Evolutionary conservation across 768 basidiomycete species (phyloP).

Genomic region (Tricholoma flavovirens): DNA sequence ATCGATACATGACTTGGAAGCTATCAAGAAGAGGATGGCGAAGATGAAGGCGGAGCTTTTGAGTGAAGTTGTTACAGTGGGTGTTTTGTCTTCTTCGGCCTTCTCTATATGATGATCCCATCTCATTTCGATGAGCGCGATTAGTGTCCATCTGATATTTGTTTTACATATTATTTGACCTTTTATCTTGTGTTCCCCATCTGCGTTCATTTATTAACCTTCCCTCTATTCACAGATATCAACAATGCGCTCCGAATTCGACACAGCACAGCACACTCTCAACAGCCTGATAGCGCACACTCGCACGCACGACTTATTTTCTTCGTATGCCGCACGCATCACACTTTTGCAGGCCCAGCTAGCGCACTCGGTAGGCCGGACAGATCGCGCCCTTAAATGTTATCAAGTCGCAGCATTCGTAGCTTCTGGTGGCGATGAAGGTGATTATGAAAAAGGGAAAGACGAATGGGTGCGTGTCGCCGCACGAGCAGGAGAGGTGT

Average conservation of each 20-base stretch:
- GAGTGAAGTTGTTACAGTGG: conserved; percentile 63
- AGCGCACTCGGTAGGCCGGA: conserved; percentile 57
- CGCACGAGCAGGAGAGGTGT: conserved; percentile 48
- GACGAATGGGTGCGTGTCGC: conserved; percentile 39
- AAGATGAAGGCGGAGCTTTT: conserved; percentile 66
- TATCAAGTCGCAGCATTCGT: conserved; percentile 59
- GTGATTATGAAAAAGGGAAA: conserved; percentile 16
- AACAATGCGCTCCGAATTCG: conserved; percentile 65
- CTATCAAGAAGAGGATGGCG: conserved; percentile 43
- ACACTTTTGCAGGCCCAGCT: conserved; percentile 69
- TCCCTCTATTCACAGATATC: conserved; percentile 42
- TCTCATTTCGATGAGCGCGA: background rate
- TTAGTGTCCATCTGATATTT: background rate
- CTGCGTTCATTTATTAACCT: background rate
- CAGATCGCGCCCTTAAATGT: conserved; percentile 49
- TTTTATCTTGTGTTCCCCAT: background rate
- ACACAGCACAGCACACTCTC: conserved; percentile 50
- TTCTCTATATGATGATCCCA: background rate
- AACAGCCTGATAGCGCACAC: conserved; percentile 53
- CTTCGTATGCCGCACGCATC: conserved; percentile 52
- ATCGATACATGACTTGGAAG: conserved; percentile 42
- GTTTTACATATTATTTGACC: background rate
- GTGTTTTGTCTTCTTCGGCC: conserved; percentile 10
- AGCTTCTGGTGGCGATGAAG: conserved; percentile 13
- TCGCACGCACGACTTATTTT: conserved; percentile 53